A percentile compares a stretch with the other conserved stretches of the same genome.
These are phyloP conservation scores for Trichoderma harzianum DNA, from an alignment of 2,329 filamentous ascomycete species.

Conservation along the genomic window DNA sequence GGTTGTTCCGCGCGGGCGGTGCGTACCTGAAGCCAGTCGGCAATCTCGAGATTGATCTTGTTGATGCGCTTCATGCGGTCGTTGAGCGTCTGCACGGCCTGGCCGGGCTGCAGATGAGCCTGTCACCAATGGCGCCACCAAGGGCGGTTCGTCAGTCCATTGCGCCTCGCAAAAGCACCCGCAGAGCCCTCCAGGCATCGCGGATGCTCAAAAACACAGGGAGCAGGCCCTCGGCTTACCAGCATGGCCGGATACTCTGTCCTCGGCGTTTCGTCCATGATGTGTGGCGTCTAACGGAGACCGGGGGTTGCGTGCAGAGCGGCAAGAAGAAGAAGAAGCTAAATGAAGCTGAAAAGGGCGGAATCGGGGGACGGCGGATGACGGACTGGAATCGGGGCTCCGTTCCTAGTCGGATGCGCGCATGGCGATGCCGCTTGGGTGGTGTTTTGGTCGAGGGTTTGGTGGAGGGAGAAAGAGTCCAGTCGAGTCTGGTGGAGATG, in stretches of 20 bases:
- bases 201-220: not conserved
- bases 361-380: not conserved
- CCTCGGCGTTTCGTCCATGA: conserved; percentile 60
- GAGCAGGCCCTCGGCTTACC: conserved; percentile 54
- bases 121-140: conserved; percentile 36
- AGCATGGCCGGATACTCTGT: conserved; percentile 92
- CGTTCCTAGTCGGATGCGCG: conserved; percentile 20
- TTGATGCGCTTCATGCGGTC: conserved; percentile 85
- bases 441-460: not conserved
- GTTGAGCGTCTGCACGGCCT: conserved; percentile 77
- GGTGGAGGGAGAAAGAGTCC: not conserved
- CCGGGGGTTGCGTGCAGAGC: not conserved
- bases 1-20: conserved; percentile 9
- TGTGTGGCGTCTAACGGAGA: not conserved
- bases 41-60: conserved; percentile 84
- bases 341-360: not conserved
- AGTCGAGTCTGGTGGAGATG: not conserved
- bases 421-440: conserved; percentile 21
- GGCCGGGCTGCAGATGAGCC: conserved; percentile 75
- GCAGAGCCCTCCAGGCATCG: not conserved
- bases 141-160: conserved; percentile 5
- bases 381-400: conserved; percentile 20
- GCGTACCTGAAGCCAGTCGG: conserved; percentile 91
- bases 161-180: not conserved
- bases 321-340: not conserved